Evolutionary conservation across 768 basidiomycete genomes (phyloP), one percentile per base, ranked within the genome.

Genomic region (Phanerochaete sordida): DNA sequence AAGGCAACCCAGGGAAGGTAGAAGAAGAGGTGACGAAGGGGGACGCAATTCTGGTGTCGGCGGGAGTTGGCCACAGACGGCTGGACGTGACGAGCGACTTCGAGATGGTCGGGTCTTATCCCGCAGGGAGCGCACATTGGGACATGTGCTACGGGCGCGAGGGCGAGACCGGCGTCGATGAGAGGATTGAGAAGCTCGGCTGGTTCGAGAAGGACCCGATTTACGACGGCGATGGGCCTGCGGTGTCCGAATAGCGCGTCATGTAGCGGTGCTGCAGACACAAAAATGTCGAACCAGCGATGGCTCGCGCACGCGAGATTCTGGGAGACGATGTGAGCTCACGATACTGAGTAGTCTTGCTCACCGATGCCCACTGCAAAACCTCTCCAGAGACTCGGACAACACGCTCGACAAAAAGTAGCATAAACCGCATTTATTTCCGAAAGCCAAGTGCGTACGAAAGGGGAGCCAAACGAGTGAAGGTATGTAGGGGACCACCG

Each of bases 401-500:
- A n/a, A n/a, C n/a, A n/a, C n/a, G n/a, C n/a, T n/a, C n/a, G n/a
- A n/a, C n/a, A 48, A 26, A 23, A 48, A 16, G 47, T 6, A 26
- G 24, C 11, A 19, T 24, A 48, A 33, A 51, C 6, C 30, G 24
- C 13, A 26, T 54, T 1, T 54, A 54, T 54, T 54, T 35, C 16
- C 21, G 16, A 12, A 23, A 43, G n/a, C 33, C 5, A 33, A 43
- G 35, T 54, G 43, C 37, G 53, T 26, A 54, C 53, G 33, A 54
- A 23, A 54, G n/a, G 1, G 9, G 3, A 30, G 16, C 13, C 30
- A 37, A 13, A 43, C 21, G 13, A 54, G 19, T 27, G 26, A 56
- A 49, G 54, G 30, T 15, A 71, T 80, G 75, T 79, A 68, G 58
- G 72, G 77, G 74, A 85, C 88, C 79, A 86, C 90, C 90, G 87